These are phyloP conservation scores for Cucurbitaria berberidis DNA, from an alignment of 2,329 filamentous ascomycete species.

Conservation along the genomic window DNA sequence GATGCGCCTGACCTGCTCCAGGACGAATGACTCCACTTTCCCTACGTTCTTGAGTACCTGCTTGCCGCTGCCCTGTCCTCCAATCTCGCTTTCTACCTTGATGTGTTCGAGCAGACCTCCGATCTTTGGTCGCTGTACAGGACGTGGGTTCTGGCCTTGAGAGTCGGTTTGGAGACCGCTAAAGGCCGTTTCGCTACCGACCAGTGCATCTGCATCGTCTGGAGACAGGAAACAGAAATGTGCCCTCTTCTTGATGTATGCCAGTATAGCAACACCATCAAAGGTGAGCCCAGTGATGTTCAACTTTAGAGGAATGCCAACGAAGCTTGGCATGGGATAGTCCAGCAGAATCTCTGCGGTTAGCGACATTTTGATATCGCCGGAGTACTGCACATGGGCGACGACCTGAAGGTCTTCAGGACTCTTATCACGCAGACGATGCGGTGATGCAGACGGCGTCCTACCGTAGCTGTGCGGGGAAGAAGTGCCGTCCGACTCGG, in stretches of 20 bases:
- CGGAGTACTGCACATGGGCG: constrained; percentile 86
- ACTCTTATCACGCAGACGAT: constrained; percentile 71
- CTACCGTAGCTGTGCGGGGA: constrained; percentile 38
- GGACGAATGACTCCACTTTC: constrained; percentile 96
- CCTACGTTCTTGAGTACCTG: constrained; percentile 98
- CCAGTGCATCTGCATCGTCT: constrained; percentile 79
- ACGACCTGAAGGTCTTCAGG: constrained; percentile 92
- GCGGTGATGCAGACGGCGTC: constrained; percentile 49
- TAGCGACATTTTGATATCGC: constrained; percentile 83
- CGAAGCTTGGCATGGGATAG: constrained; percentile 98
- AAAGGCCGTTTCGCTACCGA: constrained; percentile 53
- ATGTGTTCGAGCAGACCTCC: constrained; percentile 90
- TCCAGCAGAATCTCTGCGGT: constrained; percentile 96
- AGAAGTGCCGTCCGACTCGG: constrained; percentile 32
- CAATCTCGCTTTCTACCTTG: constrained; percentile 96
- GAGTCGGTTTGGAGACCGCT: constrained; percentile 35
- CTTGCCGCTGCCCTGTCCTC: constrained; percentile 86
- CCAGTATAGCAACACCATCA: constrained; percentile 90
- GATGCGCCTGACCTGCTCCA: constrained; percentile 94
- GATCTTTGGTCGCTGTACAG: constrained; percentile 54
- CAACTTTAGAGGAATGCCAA: constrained; percentile 90
- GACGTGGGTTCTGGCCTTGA: constrained; percentile 33
- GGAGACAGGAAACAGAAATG: constrained; percentile 95
- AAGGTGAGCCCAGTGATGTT: constrained; percentile 96
- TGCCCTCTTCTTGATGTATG: constrained; percentile 84